Base-by-base conservation (phyloP, 2,329 filamentous ascomycete species). In the Aspergillus hiratsukae region DNA sequence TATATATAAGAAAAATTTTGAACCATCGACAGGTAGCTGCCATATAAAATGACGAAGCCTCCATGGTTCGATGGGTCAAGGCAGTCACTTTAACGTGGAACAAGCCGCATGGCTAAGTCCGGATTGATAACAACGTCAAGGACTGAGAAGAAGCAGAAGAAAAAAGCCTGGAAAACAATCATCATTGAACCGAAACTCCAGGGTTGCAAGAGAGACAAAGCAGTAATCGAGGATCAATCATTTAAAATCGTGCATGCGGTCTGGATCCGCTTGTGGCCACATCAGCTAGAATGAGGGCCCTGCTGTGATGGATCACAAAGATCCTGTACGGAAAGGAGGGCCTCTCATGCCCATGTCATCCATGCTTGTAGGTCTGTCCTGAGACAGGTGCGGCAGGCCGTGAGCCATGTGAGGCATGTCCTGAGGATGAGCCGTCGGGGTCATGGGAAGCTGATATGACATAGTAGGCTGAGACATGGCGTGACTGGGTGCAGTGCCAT, bases 311-410 rank as follows among this genome's bases (percentile, higher is more conserved):
- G 21, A n/a, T 61, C 64, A n/a, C 68, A 72, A 51, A 1, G 66
- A 73, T 25, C 69, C 70, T 14, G 65, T 68, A 37, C 68, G 70
- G 56, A 72, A 72, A 14, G 69, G 61, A 29, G 65, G 49, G 17
- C 58, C 55, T 31, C 64, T 60, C 51, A 63, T 53, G 45, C 52
- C 49, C 28, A 64, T 53, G 0, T 60, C 51, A 9, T 67, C 67
- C 52, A 69, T 52, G 28, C 58, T 54, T 25, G 58, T 49, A 2
- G 60, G 52, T 4, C 65, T 63, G 31, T 61, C 57, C 2, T 63
- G 62, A 23, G 53, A 21, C 9, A 58, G 23, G 2, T 60, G 56
- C 17, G 58, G 58, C n/a, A 62, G 52, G 19, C 56, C 45, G 17
- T 68, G 58, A 25, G 43, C 2, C n/a, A 46, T 14, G 9, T 46